Conservation (phyloP, 441 rosid species). For the Omphalea diandra region DNA sequence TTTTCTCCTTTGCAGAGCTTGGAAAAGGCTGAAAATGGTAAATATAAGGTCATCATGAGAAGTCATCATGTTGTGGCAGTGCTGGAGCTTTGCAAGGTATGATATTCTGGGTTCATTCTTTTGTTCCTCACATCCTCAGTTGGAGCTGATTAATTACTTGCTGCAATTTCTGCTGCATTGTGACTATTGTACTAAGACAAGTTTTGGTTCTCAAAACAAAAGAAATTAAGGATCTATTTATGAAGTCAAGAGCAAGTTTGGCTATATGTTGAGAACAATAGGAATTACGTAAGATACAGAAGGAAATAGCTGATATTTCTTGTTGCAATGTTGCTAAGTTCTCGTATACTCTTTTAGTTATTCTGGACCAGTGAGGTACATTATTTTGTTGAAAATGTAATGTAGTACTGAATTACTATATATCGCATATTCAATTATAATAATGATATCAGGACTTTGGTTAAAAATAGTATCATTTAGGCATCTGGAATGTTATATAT, state of each 20-base stretch:
- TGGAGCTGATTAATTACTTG: constrained; percentile 1
- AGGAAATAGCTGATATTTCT: neutral
- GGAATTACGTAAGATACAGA: neutral
- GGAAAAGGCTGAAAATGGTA: constrained; percentile 59
- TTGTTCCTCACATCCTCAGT: neutral
- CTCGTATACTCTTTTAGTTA: neutral
- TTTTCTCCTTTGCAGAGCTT: constrained; percentile 56
- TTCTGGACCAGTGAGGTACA: neutral
- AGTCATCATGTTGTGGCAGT: constrained; percentile 64
- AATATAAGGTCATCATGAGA: constrained; percentile 65
- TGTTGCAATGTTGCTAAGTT: neutral
- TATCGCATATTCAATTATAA: too few relatives aligned
- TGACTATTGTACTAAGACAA: neutral
- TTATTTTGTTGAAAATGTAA: neutral
- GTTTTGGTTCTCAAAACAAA: constrained; percentile 4
- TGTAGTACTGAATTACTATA: too few relatives aligned
- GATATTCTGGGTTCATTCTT: constrained; percentile 17
- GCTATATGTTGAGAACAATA: neutral
- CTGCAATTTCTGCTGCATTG: constrained; percentile 8
- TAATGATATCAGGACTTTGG: too few relatives aligned
- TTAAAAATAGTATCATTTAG: too few relatives aligned
- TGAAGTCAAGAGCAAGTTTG: neutral
- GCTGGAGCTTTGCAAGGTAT: constrained; percentile 88
- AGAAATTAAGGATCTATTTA: constrained; percentile 1
- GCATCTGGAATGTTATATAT: too few relatives aligned